These are phyloP conservation scores for Pyrenophora seminiperda DNA, from an alignment of 2,329 filamentous ascomycete genomes.

Conservation along the genomic window DNA sequence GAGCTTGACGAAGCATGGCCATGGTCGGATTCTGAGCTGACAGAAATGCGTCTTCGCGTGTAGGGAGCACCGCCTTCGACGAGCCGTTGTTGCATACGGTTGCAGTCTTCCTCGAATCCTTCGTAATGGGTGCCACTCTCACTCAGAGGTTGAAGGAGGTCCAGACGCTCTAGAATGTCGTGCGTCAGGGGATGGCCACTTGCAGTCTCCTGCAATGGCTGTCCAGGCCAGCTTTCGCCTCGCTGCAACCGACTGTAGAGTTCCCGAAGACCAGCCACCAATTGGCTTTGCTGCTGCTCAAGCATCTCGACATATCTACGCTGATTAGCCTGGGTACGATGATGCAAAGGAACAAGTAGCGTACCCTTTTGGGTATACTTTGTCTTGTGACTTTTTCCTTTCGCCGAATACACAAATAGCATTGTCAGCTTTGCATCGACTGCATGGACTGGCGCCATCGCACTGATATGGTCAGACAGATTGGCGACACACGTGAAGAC, in stretches of 20 bases:
- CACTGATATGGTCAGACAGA: conserved; percentile 51
- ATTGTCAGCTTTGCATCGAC: conserved; percentile 67
- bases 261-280: conserved; percentile 65
- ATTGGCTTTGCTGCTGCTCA: conserved; percentile 67
- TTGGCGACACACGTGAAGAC: neutral
- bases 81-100: conserved; percentile 60
- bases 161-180: conserved; percentile 65
- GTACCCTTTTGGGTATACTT: conserved; percentile 70
- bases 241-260: conserved; percentile 60
- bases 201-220: conserved; percentile 57
- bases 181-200: conserved; percentile 65
- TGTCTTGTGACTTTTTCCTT: conserved; percentile 69
- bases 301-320: conserved; percentile 68
- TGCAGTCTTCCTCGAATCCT: conserved; percentile 64
- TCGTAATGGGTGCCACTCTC: conserved; percentile 54
- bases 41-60: conserved; percentile 60
- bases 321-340: conserved; percentile 12
- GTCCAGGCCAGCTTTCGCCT: conserved; percentile 62
- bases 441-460: conserved; percentile 66
- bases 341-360: neutral
- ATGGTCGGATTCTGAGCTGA: conserved; percentile 63
- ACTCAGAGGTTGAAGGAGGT: conserved; percentile 59
- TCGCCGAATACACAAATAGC: conserved; percentile 69
- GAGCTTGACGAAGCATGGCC: conserved; percentile 51
- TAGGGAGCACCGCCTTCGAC: conserved; percentile 59